Percentiles rank a stretch among this genome's conserved stretches.
These are phyloP conservation scores for Alternaria sp. DNA, from an alignment of 2,329 filamentous ascomycete species.

Conservation along the genomic window DNA sequence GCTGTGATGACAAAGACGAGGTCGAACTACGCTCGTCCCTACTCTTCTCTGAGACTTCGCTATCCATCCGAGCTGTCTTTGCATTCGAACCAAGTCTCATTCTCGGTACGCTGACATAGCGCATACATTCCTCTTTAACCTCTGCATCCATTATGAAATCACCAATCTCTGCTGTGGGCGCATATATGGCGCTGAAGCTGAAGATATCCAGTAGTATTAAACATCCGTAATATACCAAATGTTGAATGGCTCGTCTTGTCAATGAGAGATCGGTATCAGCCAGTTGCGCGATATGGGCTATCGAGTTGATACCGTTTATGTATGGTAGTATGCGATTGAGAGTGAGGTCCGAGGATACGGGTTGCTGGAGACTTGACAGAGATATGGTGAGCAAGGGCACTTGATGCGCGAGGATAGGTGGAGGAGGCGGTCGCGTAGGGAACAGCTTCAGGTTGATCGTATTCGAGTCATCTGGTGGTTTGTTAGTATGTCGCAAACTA, in stretches of 20 bases:
- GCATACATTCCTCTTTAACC: conserved; percentile 84
- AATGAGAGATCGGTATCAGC: conserved; percentile 88
- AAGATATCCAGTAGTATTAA: conserved; percentile 92
- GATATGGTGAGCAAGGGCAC: conserved; percentile 77
- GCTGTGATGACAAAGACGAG: conserved; percentile 31
- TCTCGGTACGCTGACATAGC: conserved; percentile 69
- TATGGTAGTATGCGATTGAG: conserved; percentile 79
- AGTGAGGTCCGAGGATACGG: conserved; percentile 74
- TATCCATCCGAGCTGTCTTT: conserved; percentile 20
- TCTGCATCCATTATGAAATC: conserved; percentile 78
- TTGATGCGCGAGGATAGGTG: conserved; percentile 83
- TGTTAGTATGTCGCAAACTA: not conserved
- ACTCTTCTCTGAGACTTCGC: conserved; percentile 24
- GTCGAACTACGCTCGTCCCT: conserved; percentile 29
- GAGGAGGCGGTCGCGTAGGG: conserved; percentile 77
- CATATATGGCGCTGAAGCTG: conserved; percentile 91
- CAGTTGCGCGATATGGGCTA: conserved; percentile 82
- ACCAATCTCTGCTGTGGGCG: conserved; percentile 77
- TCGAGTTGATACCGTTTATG: conserved; percentile 90
- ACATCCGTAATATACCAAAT: conserved; percentile 92
- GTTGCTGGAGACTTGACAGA: conserved; percentile 43
- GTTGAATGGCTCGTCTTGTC: conserved; percentile 83
- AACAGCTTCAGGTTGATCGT: conserved; percentile 97
- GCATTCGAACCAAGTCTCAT: conserved; percentile 27
- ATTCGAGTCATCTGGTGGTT: conserved; percentile 77